Conservation (phyloP, 805 yeast species). For the Debaryomyces castellii region DNA sequence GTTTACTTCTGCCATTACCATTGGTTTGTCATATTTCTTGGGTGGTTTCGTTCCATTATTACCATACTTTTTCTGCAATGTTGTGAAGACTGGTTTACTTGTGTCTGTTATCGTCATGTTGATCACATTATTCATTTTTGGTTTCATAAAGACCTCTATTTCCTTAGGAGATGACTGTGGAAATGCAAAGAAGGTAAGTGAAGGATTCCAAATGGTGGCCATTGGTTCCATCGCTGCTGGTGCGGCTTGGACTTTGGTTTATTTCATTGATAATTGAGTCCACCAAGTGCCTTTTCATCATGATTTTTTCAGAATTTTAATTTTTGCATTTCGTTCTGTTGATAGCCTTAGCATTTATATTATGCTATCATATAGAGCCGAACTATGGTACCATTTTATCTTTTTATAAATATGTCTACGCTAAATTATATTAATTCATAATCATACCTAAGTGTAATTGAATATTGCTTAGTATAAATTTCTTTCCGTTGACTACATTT, state of each 20-base stretch:
- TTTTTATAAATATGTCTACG: background rate
- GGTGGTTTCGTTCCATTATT: conserved; percentile 92
- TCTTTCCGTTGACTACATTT: background rate
- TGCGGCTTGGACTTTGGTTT: conserved; percentile 91
- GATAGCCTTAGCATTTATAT: background rate
- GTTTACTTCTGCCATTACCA: conserved; percentile 81
- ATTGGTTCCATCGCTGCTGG: conserved; percentile 98
- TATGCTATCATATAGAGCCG: background rate
- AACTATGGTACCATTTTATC: background rate
- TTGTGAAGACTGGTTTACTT: conserved; percentile 76
- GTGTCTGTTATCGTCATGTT: conserved; percentile 79
- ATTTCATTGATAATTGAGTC: conserved; percentile 51
- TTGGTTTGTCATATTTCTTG: conserved; percentile 82
- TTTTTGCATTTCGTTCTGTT: background rate
- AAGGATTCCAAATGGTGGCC: conserved; percentile 89
- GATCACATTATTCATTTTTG: conserved; percentile 82
- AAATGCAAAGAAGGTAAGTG: conserved; percentile 56
- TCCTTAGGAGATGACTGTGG: conserved; percentile 81
- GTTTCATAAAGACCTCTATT: conserved; percentile 78
- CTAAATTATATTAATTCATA: background rate
- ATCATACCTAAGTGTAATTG: background rate
- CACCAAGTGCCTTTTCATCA: no score
- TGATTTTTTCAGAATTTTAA: background rate
- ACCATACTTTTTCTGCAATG: conserved; percentile 81
- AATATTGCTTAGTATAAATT: conserved; percentile 1